Evolutionary conservation across 2,329 filamentous ascomycete species (phyloP).

Genomic region (Rutstroemia sydowiana): DNA sequence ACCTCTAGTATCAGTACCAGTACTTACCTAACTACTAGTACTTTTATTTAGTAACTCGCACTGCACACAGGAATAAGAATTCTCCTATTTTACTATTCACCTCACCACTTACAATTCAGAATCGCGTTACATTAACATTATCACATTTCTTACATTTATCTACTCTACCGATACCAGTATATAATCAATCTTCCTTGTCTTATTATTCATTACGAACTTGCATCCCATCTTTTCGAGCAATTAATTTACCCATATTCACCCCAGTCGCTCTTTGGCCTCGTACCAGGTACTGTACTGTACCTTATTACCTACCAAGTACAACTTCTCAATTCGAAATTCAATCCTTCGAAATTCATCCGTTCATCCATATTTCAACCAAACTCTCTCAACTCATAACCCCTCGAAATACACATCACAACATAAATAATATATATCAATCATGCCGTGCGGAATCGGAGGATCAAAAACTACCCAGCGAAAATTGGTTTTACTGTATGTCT

Average conservation of each 20-base stretch:
- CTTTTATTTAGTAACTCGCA: too few relatives aligned
- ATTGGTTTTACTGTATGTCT: conserved; percentile 61
- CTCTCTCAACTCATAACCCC: background rate
- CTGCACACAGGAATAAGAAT: too few relatives aligned
- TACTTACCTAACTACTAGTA: too few relatives aligned
- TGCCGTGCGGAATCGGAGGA: conserved; percentile 37
- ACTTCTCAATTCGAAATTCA: background rate
- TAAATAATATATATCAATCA: too few relatives aligned
- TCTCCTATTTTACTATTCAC: too few relatives aligned
- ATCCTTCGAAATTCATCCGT: background rate
- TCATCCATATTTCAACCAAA: background rate
- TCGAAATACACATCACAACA: background rate
- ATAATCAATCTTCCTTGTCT: too few relatives aligned
- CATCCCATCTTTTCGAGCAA: background rate
- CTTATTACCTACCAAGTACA: background rate
- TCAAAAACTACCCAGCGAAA: conserved; percentile 66
- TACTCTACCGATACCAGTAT: too few relatives aligned
- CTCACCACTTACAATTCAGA: too few relatives aligned
- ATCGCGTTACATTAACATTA: too few relatives aligned
- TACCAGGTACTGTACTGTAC: background rate
- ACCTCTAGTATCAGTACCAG: too few relatives aligned
- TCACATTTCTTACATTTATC: too few relatives aligned
- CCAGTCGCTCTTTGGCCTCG: background rate
- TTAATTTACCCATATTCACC: background rate
- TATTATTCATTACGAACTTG: too few relatives aligned